phyloP scores from a whole-genome alignment of 2,329 filamentous ascomycete species.

The Talaromyces sp. region DNA sequence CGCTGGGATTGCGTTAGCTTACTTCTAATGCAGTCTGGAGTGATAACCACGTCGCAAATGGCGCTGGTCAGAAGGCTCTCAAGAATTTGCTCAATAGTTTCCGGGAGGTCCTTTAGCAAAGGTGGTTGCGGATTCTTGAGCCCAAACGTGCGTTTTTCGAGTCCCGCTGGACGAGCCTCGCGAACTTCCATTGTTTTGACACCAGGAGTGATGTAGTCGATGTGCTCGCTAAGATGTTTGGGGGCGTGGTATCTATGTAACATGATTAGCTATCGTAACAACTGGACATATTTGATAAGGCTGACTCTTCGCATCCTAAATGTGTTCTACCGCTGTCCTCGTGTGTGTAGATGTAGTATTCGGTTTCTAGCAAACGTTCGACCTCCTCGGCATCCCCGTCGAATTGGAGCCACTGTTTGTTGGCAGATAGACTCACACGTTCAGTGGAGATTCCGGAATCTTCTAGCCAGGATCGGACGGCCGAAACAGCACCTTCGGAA shows the following conservation, averaged over 20 bases:
- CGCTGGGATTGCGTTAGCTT: slow-evolving; percentile 3
- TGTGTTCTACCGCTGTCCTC: slow-evolving; percentile 29
- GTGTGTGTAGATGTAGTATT: slow-evolving; percentile 41
- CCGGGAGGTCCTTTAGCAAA: slow-evolving; percentile 25
- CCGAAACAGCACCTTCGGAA: slow-evolving; percentile 26
- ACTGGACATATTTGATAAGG: neutral
- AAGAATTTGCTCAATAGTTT: slow-evolving; percentile 24
- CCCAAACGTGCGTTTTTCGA: slow-evolving; percentile 26
- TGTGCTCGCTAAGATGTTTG: slow-evolving; percentile 27
- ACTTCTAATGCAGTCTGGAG: slow-evolving; percentile 41
- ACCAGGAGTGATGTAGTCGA: slow-evolving; percentile 35
- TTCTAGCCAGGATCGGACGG: slow-evolving; percentile 31
- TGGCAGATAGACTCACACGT: slow-evolving; percentile 29
- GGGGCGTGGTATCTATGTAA: slow-evolving; percentile 31
- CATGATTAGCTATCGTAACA: neutral
- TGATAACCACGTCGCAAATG: slow-evolving; percentile 34
- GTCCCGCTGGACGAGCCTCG: slow-evolving; percentile 18
- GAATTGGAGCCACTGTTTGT: slow-evolving; percentile 43
- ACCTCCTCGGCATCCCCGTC: slow-evolving; percentile 36
- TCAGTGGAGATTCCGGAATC: slow-evolving; percentile 24
- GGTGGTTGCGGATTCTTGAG: slow-evolving; percentile 23
- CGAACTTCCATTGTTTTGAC: slow-evolving; percentile 33
- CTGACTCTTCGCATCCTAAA: slow-evolving; percentile 42
- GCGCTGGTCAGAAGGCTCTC: slow-evolving; percentile 10
- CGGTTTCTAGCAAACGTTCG: slow-evolving; percentile 37